These are phyloP conservation scores for Scenedesmus sp. DNA, from an alignment of 163 green algal genomes.

Conservation along the genomic window DNA sequence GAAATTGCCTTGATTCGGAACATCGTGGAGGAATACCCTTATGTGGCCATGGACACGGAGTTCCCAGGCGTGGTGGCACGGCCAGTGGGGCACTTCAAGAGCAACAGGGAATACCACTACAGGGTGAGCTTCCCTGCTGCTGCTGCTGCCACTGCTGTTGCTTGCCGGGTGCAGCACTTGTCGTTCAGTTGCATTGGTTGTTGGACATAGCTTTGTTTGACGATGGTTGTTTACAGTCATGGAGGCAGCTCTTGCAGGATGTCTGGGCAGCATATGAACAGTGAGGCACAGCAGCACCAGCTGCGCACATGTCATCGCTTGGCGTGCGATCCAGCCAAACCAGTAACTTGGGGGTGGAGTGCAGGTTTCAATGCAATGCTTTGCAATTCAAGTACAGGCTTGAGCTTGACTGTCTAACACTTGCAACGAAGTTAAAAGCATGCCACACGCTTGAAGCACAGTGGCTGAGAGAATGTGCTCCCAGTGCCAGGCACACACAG, in stretches of 20 bases:
- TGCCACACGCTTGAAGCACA: too few relatives aligned
- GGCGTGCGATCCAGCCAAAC: neutral
- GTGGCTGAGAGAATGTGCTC: too few relatives aligned
- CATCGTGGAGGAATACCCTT: slow-evolving; percentile 95
- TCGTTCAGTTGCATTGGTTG: neutral
- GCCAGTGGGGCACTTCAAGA: slow-evolving; percentile 97
- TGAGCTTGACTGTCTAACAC: too few relatives aligned
- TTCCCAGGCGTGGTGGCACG: slow-evolving; percentile 95
- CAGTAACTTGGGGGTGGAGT: neutral
- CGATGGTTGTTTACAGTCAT: neutral
- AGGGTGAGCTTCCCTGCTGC: slow-evolving; percentile 59
- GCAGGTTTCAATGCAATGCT: neutral
- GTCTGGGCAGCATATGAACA: neutral
- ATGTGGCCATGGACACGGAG: slow-evolving; percentile 99
- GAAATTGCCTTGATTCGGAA: slow-evolving; percentile 95
- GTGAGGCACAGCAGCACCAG: neutral
- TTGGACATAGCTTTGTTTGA: neutral
- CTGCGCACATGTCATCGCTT: neutral
- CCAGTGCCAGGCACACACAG: too few relatives aligned
- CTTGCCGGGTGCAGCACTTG: neutral
- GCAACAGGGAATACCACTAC: slow-evolving; percentile 97
- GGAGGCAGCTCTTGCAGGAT: neutral
- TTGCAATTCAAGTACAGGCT: neutral
- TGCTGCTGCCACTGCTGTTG: neutral
- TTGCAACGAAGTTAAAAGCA: too few relatives aligned